Conservation (phyloP, 192 early-diverging fungal species). For the Podila verticillata region DNA sequence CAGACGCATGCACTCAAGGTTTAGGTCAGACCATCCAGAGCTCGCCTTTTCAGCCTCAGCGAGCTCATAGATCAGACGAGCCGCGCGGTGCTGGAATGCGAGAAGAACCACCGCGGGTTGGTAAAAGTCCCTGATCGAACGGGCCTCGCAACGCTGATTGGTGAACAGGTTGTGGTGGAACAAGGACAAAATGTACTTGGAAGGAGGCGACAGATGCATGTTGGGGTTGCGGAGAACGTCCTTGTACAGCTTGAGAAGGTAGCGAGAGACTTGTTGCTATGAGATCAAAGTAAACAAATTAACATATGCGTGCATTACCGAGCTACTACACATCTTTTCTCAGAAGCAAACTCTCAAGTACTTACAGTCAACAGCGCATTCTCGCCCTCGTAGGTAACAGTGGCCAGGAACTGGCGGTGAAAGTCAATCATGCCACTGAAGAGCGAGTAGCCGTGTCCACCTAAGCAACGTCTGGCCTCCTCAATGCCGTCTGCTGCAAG, state of each 20-base stretch:
- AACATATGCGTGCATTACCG: background rate
- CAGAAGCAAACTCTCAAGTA: background rate
- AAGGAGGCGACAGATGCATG: conserved; percentile 28
- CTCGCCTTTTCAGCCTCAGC: conserved; percentile 64
- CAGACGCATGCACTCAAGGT: conserved; percentile 76
- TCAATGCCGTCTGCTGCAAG: conserved; percentile 42
- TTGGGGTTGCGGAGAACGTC: conserved; percentile 28
- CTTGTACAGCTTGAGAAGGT: conserved; percentile 70
- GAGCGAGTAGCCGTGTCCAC: conserved; percentile 71
- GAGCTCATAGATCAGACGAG: conserved; percentile 71
- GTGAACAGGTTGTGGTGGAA: conserved; percentile 14
- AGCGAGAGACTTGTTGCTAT: conserved; percentile 80
- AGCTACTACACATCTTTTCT: background rate
- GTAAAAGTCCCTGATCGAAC: conserved; percentile 49
- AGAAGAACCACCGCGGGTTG: conserved; percentile 62
- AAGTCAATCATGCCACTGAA: conserved; percentile 76
- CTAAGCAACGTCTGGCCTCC: conserved; percentile 35
- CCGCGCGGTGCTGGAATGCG: conserved; percentile 75
- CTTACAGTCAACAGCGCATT: conserved; percentile 64
- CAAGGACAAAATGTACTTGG: conserved; percentile 31
- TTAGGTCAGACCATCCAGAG: conserved; percentile 71
- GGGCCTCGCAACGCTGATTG: conserved; percentile 27
- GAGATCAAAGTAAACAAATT: background rate
- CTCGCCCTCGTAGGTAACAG: conserved; percentile 72
- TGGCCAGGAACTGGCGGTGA: conserved; percentile 66